Conservation (phyloP, 2,329 filamentous ascomycete species). For the Cladosporium sp. region DNA sequence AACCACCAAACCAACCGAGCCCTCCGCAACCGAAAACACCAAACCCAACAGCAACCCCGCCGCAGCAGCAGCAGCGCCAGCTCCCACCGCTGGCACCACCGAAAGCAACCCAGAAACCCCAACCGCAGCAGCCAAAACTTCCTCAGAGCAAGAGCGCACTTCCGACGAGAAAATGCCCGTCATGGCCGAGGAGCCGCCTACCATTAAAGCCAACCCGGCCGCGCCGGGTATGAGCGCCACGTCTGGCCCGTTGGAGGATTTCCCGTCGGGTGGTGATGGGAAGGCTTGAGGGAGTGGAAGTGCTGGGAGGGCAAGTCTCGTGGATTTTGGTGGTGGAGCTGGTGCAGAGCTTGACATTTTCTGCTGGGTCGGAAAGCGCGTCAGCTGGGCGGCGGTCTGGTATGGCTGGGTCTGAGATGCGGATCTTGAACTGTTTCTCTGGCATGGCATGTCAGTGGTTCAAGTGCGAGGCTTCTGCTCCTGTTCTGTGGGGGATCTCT, state of each 20-base stretch:
- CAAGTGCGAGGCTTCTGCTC: too few species aligned
- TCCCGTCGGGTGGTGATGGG: slow-evolving; percentile 14
- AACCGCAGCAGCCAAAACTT: slow-evolving; percentile 12
- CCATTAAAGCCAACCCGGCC: slow-evolving; percentile 16
- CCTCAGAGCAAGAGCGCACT: slow-evolving; percentile 12
- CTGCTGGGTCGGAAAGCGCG: too few species aligned
- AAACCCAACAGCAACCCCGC: slow-evolving; percentile 2
- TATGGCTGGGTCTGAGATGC: too few species aligned
- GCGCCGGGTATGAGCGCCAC: slow-evolving; percentile 31
- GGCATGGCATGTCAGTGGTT: too few species aligned
- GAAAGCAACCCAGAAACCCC: slow-evolving; percentile 13
- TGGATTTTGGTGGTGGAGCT: too few species aligned
- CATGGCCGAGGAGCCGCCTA: slow-evolving; percentile 17
- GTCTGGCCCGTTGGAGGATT: slow-evolving; percentile 29
- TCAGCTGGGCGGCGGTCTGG: too few species aligned
- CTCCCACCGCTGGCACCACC: background rate
- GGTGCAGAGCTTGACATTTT: too few species aligned
- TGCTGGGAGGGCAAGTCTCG: too few species aligned
- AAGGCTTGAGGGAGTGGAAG: too few species aligned
- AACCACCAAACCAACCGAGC: background rate
- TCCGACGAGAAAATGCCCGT: slow-evolving; percentile 26
- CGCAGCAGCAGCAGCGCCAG: background rate
- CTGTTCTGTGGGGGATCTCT: background rate
- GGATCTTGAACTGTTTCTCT: too few species aligned
- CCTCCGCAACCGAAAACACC: slow-evolving; percentile 2